Evolutionary conservation across 306 rosid genomes (phyloP), one percentile per base, ranked within the genome.

Genomic region (Prunus davidiana): DNA sequence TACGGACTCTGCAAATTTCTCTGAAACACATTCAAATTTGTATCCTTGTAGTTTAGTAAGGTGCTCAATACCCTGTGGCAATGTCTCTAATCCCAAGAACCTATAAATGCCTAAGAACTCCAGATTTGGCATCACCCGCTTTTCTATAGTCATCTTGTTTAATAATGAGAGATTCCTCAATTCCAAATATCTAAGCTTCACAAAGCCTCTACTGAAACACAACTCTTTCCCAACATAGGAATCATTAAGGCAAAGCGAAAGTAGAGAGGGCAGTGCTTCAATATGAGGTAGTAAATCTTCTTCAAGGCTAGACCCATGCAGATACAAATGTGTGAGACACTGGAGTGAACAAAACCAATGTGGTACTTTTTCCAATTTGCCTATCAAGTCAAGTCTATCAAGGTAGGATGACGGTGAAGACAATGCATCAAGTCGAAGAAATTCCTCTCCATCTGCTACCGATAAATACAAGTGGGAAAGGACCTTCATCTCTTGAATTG

Each of bases 21-120:
- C 6, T 10, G 51, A 25, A 18, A 32, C 58, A 12, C 4, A 0
- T 8, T 5, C 25, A 13, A 54, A 71, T 3, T 0, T 1, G 28
- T 19, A 4, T 15, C 9, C 2, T 49, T 34, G 43, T 5, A 60
- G 69, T 19, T 18, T 22, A 3, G 64, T 16, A 14, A 56, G 76
- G 28, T 71, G n/a, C 18, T 78, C 82, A 63, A 62, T 30, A 25
- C 82, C 76, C 1, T 14, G 22, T 10, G 76, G 82, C 28, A 78
- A 10, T 34, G 32, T 16, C 32, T 6, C 43, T 6, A 38, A 38
- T 7, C 2, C 1, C 9, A 6, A 6, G 43, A 2, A 38, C 1
- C 1, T 38, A 3, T 62, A 12, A 51, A 64, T 12, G 52, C 14
- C 0, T 2, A 78, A 19, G n/a, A 11, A 5, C 43, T 24, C 12